phyloP scores from a whole-genome alignment of 2,329 filamentous ascomycete genomes.

The Chrysoporthe puriensis region DNA sequence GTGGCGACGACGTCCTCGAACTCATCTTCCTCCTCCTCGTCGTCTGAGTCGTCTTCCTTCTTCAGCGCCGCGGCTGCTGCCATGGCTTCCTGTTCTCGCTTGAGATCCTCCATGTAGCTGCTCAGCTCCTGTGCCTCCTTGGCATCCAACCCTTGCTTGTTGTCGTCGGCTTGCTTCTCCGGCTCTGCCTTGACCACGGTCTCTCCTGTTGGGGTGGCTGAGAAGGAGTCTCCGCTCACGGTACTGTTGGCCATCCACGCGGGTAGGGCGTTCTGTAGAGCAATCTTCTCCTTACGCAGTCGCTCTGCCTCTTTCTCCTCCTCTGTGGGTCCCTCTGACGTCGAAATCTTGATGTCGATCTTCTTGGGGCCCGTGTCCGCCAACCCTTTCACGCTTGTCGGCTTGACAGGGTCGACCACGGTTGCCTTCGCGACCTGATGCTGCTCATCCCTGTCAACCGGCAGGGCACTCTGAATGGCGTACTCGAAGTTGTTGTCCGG shows the following conservation, averaged over 20 bases:
- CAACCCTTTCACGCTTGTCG: constrained; percentile 71
- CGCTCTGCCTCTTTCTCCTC: constrained; percentile 68
- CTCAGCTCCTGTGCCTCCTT: constrained; percentile 64
- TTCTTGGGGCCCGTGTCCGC: constrained; percentile 69
- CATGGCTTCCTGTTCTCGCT: constrained; percentile 43
- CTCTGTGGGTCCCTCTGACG: constrained; percentile 66
- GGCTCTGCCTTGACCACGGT: constrained; percentile 45
- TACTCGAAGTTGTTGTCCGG: constrained; percentile 76
- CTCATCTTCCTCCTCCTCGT: constrained; percentile 46
- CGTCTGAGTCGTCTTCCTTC: constrained; percentile 48
- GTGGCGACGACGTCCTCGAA: constrained; percentile 56
- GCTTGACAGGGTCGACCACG: constrained; percentile 59
- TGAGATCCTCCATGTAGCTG: constrained; percentile 69
- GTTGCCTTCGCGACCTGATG: constrained; percentile 66
- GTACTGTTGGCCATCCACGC: constrained; percentile 74
- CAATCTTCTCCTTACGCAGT: constrained; percentile 66
- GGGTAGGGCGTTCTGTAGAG: constrained; percentile 70
- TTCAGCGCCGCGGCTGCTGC: constrained; percentile 51
- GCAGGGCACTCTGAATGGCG: constrained; percentile 64
- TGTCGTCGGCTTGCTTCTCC: constrained; percentile 50
- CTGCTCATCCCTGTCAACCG: constrained; percentile 67
- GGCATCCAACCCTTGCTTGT: constrained; percentile 43
- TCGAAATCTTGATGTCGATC: constrained; percentile 71
- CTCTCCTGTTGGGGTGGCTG: constrained; percentile 41
- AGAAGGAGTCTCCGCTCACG: constrained; percentile 65